Evolutionary conservation across 2,329 filamentous ascomycete genomes (phyloP).

Genomic region (Botryotinia globosa): DNA sequence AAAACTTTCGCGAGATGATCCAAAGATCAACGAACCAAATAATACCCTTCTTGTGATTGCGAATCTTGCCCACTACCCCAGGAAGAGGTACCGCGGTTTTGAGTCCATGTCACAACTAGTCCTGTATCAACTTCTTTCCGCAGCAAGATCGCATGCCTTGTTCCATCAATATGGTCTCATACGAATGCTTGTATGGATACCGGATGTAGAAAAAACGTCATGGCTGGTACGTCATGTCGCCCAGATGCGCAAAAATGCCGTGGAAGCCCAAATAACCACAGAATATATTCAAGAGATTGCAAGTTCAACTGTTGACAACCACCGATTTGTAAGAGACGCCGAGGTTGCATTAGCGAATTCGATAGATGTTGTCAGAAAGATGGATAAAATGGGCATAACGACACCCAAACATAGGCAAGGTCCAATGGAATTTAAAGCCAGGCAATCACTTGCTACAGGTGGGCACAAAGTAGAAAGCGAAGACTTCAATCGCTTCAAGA

Average conservation of each 20-base stretch:
- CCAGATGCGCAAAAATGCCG: conserved; percentile 53
- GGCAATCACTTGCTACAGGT: conserved; percentile 25
- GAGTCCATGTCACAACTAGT: conserved; percentile 57
- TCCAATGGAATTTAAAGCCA: conserved; percentile 29
- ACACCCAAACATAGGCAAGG: conserved; percentile 49
- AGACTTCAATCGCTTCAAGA: not conserved
- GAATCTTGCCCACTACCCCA: conserved; percentile 59
- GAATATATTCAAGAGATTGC: conserved; percentile 60
- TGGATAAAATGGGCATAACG: conserved; percentile 44
- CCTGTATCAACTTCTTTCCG: conserved; percentile 58
- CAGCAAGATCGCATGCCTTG: conserved; percentile 55
- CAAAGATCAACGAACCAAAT: conserved; percentile 53
- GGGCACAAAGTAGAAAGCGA: conserved; percentile 5
- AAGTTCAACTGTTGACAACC: conserved; percentile 34
- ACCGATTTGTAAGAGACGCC: conserved; percentile 42
- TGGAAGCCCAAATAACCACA: conserved; percentile 60
- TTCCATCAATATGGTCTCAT: conserved; percentile 77
- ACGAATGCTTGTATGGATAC: conserved; percentile 73
- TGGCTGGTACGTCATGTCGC: conserved; percentile 60
- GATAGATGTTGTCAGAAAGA: conserved; percentile 43
- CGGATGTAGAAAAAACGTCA: conserved; percentile 55
- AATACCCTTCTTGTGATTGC: conserved; percentile 70
- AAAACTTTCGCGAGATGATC: conserved; percentile 38
- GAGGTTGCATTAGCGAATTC: conserved; percentile 49
- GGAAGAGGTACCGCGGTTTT: conserved; percentile 50